Evolutionary conservation across 148 eudicot genomes (phyloP).

Genomic region (Fagopyrum tataricum): DNA sequence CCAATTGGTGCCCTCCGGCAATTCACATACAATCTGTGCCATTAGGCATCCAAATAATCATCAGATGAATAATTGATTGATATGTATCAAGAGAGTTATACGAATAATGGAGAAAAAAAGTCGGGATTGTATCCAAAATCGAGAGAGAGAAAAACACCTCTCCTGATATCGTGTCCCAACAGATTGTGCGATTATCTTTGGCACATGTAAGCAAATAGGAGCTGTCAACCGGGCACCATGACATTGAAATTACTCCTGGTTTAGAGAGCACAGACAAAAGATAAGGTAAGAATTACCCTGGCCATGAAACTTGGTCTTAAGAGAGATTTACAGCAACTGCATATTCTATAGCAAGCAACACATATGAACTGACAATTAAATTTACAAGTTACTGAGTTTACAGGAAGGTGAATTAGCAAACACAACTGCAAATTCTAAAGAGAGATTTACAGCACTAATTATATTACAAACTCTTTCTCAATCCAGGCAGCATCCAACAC

Average conservation of each 20-base stretch:
- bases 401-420: not conserved
- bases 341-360: not conserved
- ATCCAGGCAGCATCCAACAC: not conserved
- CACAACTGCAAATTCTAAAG: not conserved
- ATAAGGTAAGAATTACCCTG: not conserved
- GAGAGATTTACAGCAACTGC: not conserved
- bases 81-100: not conserved
- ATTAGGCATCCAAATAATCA: conserved; percentile 14
- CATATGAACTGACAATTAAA: not conserved
- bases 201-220: conserved; percentile 90
- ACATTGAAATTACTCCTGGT: conserved; percentile 86
- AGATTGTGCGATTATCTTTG: conserved; percentile 91
- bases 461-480: not conserved
- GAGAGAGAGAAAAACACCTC: conserved; percentile 42
- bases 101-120: not conserved
- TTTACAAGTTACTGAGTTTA: not conserved
- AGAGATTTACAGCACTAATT: not conserved
- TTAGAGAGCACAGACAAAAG: not conserved
- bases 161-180: conserved; percentile 86
- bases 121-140: not conserved
- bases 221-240: conserved; percentile 91
- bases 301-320: not conserved
- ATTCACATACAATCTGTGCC: conserved; percentile 77
- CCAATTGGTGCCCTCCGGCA: conserved; percentile 93
- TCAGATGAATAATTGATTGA: conserved; percentile 2